Base-by-base conservation (phyloP, 345 rosid species). In the Physaria fendleri region DNA sequence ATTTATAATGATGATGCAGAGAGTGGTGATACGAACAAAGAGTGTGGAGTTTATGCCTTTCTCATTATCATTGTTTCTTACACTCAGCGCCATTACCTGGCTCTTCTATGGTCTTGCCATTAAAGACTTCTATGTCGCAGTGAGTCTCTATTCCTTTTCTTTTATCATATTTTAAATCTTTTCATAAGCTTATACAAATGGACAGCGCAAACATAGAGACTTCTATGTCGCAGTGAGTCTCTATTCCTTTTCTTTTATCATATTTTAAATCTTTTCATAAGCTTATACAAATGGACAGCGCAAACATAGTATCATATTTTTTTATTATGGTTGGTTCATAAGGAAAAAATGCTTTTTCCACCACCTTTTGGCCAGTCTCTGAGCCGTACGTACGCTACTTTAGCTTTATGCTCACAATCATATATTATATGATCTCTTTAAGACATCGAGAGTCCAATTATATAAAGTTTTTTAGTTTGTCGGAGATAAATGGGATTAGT, bases 31-130 rank as follows among this genome's bases (percentile, higher is more conserved):
- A 14, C 69, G 79, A 27, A 78, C 82, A 44, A 81, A 69, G 62
- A 83, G 85, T 34, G 89, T 83, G 71, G 89, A 83, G 74, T 83
- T 75, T 77, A 83, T 81, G 89, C 85, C 89, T 0, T 71, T 78
- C 48, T 64, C 69, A 40, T 37, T 83, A 51, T 83, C 89, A 3
- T 71, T 81, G 54, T 78, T 77, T 77, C 84, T 83, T 53, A 71
- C 82, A 41, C 25, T 81, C n/a, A 83, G 78, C 56, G 89, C 89
- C 21, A 46, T 81, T n/a, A 69, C 64, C 46, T 83, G 89, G 89
- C 78, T 81, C 42, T 57, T 78, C 44, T 83, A 77, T 43, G 89
- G 89, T 62, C 50, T 78, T 25, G 69, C 78, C 51, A 62, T 78
- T 5, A 75, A 78, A 53, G 82, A 78, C 67, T 61, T 71, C 60